phyloP scores from a whole-genome alignment of 768 basidiomycete species.

The Boletus reticuloceps region DNA sequence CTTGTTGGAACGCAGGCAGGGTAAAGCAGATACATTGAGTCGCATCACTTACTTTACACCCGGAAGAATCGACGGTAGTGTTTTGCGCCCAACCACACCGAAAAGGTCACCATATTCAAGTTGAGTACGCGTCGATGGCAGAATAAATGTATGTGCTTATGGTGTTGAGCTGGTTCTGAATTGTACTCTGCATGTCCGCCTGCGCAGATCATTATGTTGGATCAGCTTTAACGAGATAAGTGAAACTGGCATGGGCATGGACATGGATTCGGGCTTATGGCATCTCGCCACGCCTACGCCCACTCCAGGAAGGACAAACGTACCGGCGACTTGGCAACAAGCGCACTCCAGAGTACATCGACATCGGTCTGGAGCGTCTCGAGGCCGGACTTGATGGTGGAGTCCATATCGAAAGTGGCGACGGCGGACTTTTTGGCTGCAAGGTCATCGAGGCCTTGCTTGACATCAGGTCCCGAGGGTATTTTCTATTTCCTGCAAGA shows the following conservation, averaged over 20 bases:
- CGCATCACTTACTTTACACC: background rate
- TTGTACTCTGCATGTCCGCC: background rate
- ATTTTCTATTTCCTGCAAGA: fast-evolving
- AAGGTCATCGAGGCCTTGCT: background rate
- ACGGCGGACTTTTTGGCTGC: background rate
- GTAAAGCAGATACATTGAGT: background rate
- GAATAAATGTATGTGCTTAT: background rate
- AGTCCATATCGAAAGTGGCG: fast-evolving
- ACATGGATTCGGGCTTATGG: background rate
- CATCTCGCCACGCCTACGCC: background rate
- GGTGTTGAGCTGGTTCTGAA: background rate
- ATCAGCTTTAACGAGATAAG: background rate
- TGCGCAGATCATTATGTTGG: background rate
- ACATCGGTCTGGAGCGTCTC: background rate
- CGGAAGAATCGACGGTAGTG: too few relatives aligned
- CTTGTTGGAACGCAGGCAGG: background rate
- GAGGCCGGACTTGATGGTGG: background rate
- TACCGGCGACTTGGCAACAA: background rate
- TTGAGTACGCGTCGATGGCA: background rate
- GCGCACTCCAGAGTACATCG: background rate
- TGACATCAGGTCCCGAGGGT: fast-evolving
- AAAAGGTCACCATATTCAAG: background rate
- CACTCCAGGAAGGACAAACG: background rate
- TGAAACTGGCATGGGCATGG: background rate
- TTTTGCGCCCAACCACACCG: background rate